Base-by-base conservation (phyloP, 2,329 filamentous ascomycete species). In the Aspergillus aculeatinus region DNA sequence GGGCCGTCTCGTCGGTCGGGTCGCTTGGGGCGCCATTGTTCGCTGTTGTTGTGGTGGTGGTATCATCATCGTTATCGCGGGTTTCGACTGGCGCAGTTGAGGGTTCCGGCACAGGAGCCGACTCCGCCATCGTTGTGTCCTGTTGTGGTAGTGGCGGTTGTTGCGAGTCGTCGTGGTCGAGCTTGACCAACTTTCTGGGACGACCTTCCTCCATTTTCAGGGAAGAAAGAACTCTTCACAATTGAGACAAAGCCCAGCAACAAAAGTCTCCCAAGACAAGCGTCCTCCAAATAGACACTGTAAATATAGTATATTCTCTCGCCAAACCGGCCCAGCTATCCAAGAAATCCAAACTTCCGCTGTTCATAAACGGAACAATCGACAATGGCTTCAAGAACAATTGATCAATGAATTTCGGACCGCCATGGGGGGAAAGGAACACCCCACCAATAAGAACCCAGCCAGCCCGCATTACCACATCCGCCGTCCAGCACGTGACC, bases 141-240 rank as follows among this genome's bases (percentile, higher is more conserved):
- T 29, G 27, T 9, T 29, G 33, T 12, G 33, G 11, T 16, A 12
- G 14, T 12, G 11, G 3, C 70, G 5, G 71, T 73, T 71, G 76
- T 74, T 62, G 55, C 5, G 58, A 58, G 25, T 70, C 66, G n/a
- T 67, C 62, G 51, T 81, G 75, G 31, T 76, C 79, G 33, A 84
- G 67, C 74, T 86, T 87, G 53, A 80, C 74, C 60, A 85, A 74
- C 69, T 87, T 87, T 2, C 77, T 71, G 7, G 84, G 84, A 51
- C 84, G 75, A 63, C 84, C 82, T 47, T 77, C 78, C 58, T 83
- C 82, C 84, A 86, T 86, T 58, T n/a, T 51, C 16, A 14, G 27
- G 7, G 21, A 42, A 48, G 25, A 21, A 51, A 48, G 12, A 9
- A 5, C 23, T 14, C 6, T 21, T n/a, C 52, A 29, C 14, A 39